Conservation (phyloP, 164 flowering plant genomes). For the Brasenia schreberi region DNA sequence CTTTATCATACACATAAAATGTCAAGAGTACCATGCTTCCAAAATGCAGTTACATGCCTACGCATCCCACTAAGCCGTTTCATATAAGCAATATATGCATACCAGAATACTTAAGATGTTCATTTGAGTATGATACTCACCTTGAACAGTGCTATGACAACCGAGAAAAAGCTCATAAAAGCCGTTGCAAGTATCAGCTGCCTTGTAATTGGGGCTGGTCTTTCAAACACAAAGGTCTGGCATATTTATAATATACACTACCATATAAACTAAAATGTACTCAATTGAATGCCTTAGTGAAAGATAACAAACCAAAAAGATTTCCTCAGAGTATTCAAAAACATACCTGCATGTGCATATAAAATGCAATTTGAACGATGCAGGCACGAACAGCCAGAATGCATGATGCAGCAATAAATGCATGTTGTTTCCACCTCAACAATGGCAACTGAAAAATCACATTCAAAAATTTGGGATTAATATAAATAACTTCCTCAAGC, state of each 20-base stretch:
- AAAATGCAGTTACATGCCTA: no score
- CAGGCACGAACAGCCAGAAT: slow-evolving; percentile 90
- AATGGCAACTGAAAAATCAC: slow-evolving; percentile 50
- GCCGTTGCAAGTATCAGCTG: slow-evolving; percentile 86
- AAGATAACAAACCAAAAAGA: not conserved
- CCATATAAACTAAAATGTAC: not conserved
- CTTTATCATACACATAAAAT: no score
- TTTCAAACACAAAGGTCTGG: slow-evolving; percentile 61
- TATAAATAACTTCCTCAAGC: not conserved
- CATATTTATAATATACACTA: slow-evolving; percentile 4
- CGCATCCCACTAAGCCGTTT: no score
- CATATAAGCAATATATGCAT: not conserved
- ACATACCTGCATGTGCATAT: slow-evolving; percentile 72
- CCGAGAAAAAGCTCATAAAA: slow-evolving; percentile 98
- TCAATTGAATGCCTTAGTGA: not conserved
- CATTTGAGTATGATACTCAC: slow-evolving; percentile 18
- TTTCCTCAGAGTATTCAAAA: not conserved
- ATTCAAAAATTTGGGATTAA: not conserved
- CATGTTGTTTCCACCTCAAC: slow-evolving; percentile 89
- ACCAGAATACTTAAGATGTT: not conserved
- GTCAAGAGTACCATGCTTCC: no score
- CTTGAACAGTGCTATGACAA: slow-evolving; percentile 95
- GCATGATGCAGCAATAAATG: slow-evolving; percentile 81
- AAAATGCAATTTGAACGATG: slow-evolving; percentile 88
- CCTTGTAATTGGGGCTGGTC: slow-evolving; percentile 59